These are phyloP conservation scores for Solanum peruvianum DNA, from an alignment of 257 asterid species.

Conservation along the genomic window DNA sequence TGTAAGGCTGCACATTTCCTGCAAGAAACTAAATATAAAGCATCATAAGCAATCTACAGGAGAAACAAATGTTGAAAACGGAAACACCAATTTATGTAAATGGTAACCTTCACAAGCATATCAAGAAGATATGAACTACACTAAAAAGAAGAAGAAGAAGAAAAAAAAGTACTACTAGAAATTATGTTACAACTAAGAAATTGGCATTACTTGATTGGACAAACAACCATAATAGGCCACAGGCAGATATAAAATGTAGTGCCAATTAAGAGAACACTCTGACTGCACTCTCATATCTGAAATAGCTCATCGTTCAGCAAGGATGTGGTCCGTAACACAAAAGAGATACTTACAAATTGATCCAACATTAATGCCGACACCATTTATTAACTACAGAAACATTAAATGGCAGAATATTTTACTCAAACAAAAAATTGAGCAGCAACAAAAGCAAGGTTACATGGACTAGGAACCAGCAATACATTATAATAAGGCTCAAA, in stretches of 20 bases:
- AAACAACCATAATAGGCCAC: not conserved
- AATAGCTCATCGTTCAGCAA: not conserved
- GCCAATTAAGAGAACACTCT: not conserved
- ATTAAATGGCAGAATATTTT: not conserved
- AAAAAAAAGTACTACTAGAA: not conserved
- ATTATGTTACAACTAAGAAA: not conserved
- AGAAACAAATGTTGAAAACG: not conserved
- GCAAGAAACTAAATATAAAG: slow-evolving; percentile 74
- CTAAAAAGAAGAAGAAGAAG: not conserved
- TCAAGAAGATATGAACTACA: not conserved
- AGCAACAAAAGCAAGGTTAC: not conserved
- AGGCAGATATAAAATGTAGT: not conserved
- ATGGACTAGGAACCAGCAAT: not conserved
- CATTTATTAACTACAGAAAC: not conserved
- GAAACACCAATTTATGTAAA: not conserved
- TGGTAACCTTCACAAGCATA: not conserved
- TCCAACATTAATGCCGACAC: not conserved
- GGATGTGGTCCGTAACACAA: not conserved
- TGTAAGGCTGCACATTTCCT: slow-evolving; percentile 98
- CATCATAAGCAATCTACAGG: slow-evolving; percentile 48
- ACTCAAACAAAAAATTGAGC: not conserved
- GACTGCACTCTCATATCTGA: not conserved
- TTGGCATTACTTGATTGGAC: not conserved
- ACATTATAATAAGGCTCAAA: not conserved
- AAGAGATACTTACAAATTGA: not conserved